Evolutionary conservation across 768 basidiomycete genomes (phyloP).

Genomic region (Serendipita indica): DNA sequence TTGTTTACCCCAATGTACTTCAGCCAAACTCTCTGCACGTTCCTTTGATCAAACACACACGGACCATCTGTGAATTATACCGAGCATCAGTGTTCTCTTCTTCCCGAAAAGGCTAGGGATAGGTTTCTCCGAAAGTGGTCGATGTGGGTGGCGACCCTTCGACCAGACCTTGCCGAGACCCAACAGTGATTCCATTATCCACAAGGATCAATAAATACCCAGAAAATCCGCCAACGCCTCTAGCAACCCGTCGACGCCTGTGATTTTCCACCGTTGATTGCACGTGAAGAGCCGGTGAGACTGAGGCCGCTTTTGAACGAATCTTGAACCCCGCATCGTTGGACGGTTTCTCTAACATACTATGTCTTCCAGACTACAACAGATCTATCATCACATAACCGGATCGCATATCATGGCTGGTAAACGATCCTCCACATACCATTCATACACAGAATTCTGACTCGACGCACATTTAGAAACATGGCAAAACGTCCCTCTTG

Average conservation of each 20-base stretch:
- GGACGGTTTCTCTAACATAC: no score
- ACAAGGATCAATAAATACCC: neutral
- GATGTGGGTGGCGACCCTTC: no score
- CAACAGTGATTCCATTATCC: no score
- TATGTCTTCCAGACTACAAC: slow-evolving; percentile 15
- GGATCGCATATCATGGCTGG: slow-evolving; percentile 1
- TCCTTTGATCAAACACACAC: no score
- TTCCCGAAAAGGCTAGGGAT: no score
- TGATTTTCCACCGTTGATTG: neutral
- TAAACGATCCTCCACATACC: neutral
- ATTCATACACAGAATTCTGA: neutral
- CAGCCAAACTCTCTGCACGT: no score
- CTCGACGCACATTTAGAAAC: slow-evolving; percentile 12
- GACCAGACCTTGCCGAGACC: neutral
- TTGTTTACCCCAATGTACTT: no score
- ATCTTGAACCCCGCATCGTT: no score
- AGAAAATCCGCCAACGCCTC: no score
- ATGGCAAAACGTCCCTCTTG: slow-evolving; percentile 65
- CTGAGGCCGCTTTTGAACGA: neutral
- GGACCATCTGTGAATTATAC: no score
- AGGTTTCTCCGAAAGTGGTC: no score
- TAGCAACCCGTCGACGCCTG: neutral
- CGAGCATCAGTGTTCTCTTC: no score
- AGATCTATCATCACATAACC: slow-evolving; percentile 11
- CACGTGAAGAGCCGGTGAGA: neutral